Evolutionary conservation across 2,329 filamentous ascomycete genomes (phyloP).

Genomic region (Penicillium sp.): DNA sequence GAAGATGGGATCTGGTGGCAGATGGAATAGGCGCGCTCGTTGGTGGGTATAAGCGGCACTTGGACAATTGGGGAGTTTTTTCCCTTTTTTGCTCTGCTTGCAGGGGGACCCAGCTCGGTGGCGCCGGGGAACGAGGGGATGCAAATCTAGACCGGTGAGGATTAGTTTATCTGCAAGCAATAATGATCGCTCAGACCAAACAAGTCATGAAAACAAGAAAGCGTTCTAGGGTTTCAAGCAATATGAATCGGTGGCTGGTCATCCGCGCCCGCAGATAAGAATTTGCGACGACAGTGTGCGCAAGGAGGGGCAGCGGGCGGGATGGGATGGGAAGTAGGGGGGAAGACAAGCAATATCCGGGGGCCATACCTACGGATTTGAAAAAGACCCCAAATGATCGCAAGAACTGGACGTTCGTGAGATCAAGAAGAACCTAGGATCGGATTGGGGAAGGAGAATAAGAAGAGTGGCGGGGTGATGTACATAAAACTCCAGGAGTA

Average conservation of each 20-base stretch:
- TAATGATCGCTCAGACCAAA: not conserved
- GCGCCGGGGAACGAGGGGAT: constrained; percentile 20
- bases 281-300: constrained; percentile 19
- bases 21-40: constrained; percentile 6
- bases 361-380: not conserved
- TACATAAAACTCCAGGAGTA: not conserved
- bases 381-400: not conserved
- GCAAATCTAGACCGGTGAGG: constrained; percentile 24
- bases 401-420: not conserved
- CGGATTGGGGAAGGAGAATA: not conserved
- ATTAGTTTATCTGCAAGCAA: constrained; percentile 20
- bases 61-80: constrained; percentile 5
- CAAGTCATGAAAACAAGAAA: not conserved
- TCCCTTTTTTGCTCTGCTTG: not conserved
- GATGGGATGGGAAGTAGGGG: constrained; percentile 4
- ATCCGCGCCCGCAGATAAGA: constrained; percentile 14
- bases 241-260: not conserved
- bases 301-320: constrained; percentile 19
- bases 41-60: constrained; percentile 2
- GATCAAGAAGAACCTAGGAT: not conserved
- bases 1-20: not conserved
- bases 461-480: not conserved
- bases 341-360: not conserved
- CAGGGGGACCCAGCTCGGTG: constrained; percentile 20
- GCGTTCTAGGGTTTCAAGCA: not conserved